Evolutionary conservation across 371 early-diverging fungal genomes (phyloP).

Genomic region (Mucor irregularis): DNA sequence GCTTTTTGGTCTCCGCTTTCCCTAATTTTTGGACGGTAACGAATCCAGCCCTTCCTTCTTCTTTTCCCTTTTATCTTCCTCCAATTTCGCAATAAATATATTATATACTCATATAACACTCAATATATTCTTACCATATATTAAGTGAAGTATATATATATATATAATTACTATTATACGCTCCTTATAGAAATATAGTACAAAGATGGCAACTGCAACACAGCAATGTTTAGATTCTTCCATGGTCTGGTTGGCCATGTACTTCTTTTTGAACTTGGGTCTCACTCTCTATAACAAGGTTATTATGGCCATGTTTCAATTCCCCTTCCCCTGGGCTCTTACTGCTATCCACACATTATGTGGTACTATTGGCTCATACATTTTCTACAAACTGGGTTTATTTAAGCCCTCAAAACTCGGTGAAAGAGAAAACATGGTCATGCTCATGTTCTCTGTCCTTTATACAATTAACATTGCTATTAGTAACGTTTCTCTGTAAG

Average conservation of each 20-base stretch:
- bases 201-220: slow-evolving; percentile 5
- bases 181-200: background rate
- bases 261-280: slow-evolving; percentile 78
- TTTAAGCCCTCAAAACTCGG: slow-evolving; percentile 65
- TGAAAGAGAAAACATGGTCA: slow-evolving; percentile 66
- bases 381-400: slow-evolving; percentile 52
- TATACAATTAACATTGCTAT: slow-evolving; percentile 91
- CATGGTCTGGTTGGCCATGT: slow-evolving; percentile 66
- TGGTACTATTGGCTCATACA: slow-evolving; percentile 66
- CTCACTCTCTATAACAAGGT: slow-evolving; percentile 88
- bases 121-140: too few relatives aligned
- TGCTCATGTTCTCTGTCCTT: slow-evolving; percentile 81
- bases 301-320: slow-evolving; percentile 72
- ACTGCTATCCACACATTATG: slow-evolving; percentile 84
- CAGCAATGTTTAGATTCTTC: slow-evolving; percentile 42
- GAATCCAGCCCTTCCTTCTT: too few relatives aligned
- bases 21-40: too few relatives aligned
- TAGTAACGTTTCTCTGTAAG: slow-evolving; percentile 83
- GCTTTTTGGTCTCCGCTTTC: too few relatives aligned
- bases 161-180: background rate
- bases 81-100: too few relatives aligned
- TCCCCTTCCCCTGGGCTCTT: slow-evolving; percentile 87
- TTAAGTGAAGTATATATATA: too few relatives aligned
- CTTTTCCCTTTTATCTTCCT: too few relatives aligned
- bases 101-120: too few relatives aligned